Evolutionary conservation across 768 basidiomycete genomes (phyloP).

Genomic region (Hygrophorus pudorinus): DNA sequence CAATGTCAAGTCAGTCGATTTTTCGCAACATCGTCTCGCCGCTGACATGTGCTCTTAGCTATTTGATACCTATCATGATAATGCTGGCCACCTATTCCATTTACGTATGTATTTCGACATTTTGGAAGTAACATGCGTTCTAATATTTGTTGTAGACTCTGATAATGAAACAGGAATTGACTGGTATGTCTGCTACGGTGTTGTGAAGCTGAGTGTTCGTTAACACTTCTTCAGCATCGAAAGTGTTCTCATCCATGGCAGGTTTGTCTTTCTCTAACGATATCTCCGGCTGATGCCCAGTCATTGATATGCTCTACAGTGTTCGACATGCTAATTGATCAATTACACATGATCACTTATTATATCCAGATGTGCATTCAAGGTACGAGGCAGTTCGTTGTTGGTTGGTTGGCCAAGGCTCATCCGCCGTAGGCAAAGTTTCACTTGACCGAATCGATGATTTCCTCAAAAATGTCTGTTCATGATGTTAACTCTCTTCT

Average conservation of each 20-base stretch:
- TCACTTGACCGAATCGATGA: slow-evolving; percentile 46
- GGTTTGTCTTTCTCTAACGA: neutral
- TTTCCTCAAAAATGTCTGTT: slow-evolving; percentile 28
- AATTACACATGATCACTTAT: slow-evolving; percentile 31
- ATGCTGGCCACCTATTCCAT: slow-evolving; percentile 37
- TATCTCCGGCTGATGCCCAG: neutral
- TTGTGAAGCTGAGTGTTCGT: neutral
- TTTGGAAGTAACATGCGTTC: too few relatives aligned
- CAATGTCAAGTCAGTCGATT: slow-evolving; percentile 28
- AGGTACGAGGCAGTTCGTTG: slow-evolving; percentile 21
- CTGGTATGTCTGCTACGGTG: neutral
- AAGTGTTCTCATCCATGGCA: neutral
- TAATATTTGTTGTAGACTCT: slow-evolving; percentile 18
- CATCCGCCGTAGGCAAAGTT: slow-evolving; percentile 37
- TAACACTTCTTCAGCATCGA: neutral
- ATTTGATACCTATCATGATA: neutral
- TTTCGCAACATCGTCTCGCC: neutral
- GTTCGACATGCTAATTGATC: slow-evolving; percentile 50
- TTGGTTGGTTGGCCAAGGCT: too few relatives aligned
- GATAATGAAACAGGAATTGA: neutral
- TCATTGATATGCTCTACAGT: slow-evolving; percentile 21
- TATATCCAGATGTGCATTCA: slow-evolving; percentile 15
- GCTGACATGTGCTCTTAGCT: neutral
- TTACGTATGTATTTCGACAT: neutral
- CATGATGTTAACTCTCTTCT: neutral